These are phyloP conservation scores for Halophytophthora batemanensis DNA, from an alignment of 352 stramenopile species.

Conservation along the genomic window DNA sequence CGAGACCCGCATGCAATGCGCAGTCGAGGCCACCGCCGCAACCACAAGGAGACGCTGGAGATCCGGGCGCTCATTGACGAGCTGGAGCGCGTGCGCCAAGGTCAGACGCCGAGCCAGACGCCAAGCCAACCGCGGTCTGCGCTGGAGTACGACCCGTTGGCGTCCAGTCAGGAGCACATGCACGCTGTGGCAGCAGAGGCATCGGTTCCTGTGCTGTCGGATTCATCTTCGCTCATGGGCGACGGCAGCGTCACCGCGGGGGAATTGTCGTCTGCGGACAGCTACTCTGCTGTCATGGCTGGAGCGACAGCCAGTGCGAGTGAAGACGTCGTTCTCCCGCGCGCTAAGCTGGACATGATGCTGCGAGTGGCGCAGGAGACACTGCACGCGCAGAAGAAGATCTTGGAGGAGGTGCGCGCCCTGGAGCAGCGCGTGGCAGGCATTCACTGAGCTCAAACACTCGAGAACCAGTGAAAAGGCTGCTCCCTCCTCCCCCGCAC, in stretches of 20 bases:
- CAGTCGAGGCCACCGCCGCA: slow-evolving; percentile 18
- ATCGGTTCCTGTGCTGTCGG: slow-evolving; percentile 25
- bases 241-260: slow-evolving; percentile 22
- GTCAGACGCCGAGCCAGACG: slow-evolving; percentile 2
- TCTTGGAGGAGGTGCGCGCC: slow-evolving; percentile 51
- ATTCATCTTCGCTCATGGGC: slow-evolving; percentile 24
- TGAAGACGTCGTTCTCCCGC: slow-evolving; percentile 42
- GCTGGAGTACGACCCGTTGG: slow-evolving; percentile 23
- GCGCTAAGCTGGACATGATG: slow-evolving; percentile 53
- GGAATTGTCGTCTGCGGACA: slow-evolving; percentile 28
- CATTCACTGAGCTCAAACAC: slow-evolving; percentile 18
- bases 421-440: slow-evolving; percentile 42
- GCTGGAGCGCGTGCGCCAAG: slow-evolving; percentile 48
- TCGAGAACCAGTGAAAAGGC: too few relatives aligned
- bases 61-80: slow-evolving; percentile 56
- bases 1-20: slow-evolving; percentile 5
- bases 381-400: slow-evolving; percentile 53
- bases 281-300: slow-evolving; percentile 25
- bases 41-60: slow-evolving; percentile 49
- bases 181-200: slow-evolving; percentile 12
- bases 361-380: slow-evolving; percentile 55
- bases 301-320: slow-evolving; percentile 1
- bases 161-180: slow-evolving; percentile 15
- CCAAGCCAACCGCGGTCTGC: slow-evolving; percentile 2
- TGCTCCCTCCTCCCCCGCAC: too few relatives aligned